Conservation (phyloP, 306 rosid genomes). For the Fragaria nilgerrensis region DNA sequence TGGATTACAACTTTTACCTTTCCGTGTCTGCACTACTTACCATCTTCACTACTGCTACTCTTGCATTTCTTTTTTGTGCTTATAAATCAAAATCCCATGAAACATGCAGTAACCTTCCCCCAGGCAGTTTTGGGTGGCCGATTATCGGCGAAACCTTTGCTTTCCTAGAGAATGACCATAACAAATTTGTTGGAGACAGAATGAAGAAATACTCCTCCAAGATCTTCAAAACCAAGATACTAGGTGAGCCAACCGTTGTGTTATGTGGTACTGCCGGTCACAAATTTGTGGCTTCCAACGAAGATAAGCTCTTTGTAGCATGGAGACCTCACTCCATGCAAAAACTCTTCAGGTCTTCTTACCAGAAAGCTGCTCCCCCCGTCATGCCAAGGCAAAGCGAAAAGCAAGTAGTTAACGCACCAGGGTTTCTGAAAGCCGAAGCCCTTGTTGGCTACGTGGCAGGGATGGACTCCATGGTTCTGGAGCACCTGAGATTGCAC, state of each 20-base stretch:
- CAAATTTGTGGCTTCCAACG: not conserved
- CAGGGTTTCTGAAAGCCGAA: not conserved
- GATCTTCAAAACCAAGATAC: not conserved
- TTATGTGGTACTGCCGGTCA: not conserved
- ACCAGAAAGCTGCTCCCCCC: not conserved
- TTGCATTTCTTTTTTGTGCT: not conserved
- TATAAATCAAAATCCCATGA: not conserved
- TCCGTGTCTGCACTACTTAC: not conserved
- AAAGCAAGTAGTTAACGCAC: not conserved
- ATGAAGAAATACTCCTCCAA: constrained; percentile 1
- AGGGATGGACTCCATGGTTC: not conserved
- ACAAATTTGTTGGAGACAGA: not conserved
- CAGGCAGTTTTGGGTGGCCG: too few species aligned
- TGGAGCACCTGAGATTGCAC: not conserved
- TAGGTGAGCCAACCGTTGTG: not conserved
- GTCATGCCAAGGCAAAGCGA: not conserved
- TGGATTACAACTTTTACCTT: too few species aligned
- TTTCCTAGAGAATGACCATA: too few species aligned
- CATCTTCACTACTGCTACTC: not conserved
- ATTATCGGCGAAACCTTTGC: too few species aligned
- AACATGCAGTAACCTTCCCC: too few species aligned
- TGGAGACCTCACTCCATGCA: not conserved
- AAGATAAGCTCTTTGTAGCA: too few species aligned
- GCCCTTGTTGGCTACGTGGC: not conserved
- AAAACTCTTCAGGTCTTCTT: not conserved